Evolutionary conservation across 148 eudicot genomes (phyloP).

Genomic region (Rhododendron ovatum): DNA sequence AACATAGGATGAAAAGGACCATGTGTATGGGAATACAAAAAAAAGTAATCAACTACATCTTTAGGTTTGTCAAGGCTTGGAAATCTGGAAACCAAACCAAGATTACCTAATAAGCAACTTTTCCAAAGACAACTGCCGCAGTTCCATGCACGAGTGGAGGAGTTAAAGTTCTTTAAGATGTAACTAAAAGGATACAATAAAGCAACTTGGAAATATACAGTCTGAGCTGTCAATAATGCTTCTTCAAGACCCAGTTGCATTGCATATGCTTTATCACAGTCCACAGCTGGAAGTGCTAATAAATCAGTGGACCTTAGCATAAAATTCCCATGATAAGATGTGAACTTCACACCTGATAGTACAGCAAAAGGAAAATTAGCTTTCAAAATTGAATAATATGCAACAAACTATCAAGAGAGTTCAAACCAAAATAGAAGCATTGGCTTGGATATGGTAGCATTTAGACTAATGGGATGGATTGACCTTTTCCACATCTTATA

Average conservation of each 20-base stretch:
- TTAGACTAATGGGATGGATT: background rate
- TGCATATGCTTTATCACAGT: constrained; percentile 95
- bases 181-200: constrained; percentile 75
- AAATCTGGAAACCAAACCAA: background rate
- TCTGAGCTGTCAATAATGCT: constrained; percentile 63
- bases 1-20: background rate
- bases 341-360: constrained; percentile 73
- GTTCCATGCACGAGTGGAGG: background rate
- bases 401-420: constrained; percentile 2
- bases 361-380: constrained; percentile 10
- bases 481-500: constrained; percentile 97
- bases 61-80: background rate
- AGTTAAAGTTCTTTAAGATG: background rate
- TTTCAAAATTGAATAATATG: background rate
- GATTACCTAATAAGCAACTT: background rate
- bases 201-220: constrained; percentile 94
- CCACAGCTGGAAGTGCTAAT: constrained; percentile 96
- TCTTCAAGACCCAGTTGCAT: constrained; percentile 91
- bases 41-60: background rate
- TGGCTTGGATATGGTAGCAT: background rate
- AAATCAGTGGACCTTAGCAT: constrained; percentile 97
- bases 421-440: constrained; percentile 9
- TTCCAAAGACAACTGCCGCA: background rate
- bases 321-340: constrained; percentile 94
- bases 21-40: background rate